Evolutionary conservation across 2,329 filamentous ascomycete genomes (phyloP).

Genomic region (Fusarium kyushuense): DNA sequence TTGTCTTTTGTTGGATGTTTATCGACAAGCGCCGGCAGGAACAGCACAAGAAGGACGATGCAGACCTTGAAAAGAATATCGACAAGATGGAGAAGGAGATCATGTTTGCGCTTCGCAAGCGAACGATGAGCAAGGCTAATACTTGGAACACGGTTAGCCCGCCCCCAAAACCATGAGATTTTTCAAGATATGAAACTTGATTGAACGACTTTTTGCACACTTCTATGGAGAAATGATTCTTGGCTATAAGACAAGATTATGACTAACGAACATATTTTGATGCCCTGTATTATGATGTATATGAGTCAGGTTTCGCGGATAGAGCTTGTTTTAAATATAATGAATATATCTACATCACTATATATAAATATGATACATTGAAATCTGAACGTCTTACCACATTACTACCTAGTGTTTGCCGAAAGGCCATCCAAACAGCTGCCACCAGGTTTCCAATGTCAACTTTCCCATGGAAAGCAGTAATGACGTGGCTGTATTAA

Average conservation of each 20-base stretch:
- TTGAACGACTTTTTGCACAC: background rate
- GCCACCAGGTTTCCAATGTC: conserved; percentile 3
- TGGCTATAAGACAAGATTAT: conserved; percentile 18
- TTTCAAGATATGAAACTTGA: background rate
- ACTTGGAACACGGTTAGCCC: conserved; percentile 63
- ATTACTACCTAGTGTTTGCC: conserved; percentile 7
- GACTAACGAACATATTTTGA: conserved; percentile 35
- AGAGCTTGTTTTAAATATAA: conserved; percentile 15
- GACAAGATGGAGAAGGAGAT: conserved; percentile 69
- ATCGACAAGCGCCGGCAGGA: conserved; percentile 65
- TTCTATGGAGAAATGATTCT: conserved; percentile 1
- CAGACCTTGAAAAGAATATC: conserved; percentile 66
- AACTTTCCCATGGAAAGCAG: background rate
- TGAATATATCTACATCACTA: conserved; percentile 8
- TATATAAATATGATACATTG: conserved; percentile 15
- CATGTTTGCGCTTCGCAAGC: conserved; percentile 66
- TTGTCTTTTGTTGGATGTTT: conserved; percentile 67
- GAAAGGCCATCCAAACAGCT: background rate
- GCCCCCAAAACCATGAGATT: conserved; percentile 42
- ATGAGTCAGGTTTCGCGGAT: conserved; percentile 25
- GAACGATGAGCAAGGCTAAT: conserved; percentile 67
- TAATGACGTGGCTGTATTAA: conserved; percentile 17
- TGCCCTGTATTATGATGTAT: conserved; percentile 16
- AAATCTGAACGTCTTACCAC: conserved; percentile 16
- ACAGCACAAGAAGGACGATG: conserved; percentile 62